phyloP scores from a whole-genome alignment of 208 protist genomes.

The Trypanosoma cruzi region DNA sequence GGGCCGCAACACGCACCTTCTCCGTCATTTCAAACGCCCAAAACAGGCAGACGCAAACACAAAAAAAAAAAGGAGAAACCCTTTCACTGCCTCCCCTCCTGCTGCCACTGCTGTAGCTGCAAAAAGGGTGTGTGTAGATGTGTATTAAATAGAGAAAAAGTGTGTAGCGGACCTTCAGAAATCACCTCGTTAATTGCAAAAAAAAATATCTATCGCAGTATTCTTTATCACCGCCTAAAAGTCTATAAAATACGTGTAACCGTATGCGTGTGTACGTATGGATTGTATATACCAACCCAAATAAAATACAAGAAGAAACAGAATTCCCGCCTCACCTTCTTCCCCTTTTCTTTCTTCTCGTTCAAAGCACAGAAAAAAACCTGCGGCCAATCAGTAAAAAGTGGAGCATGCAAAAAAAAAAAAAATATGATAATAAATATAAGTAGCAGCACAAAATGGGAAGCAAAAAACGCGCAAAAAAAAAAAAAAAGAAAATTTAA shows the following conservation, averaged over 20 bases:
- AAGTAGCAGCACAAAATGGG: not conserved
- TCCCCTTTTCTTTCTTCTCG: too few species aligned
- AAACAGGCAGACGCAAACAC: not conserved
- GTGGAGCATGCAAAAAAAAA: not conserved
- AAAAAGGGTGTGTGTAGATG: not conserved
- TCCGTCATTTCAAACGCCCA: conserved; percentile 34
- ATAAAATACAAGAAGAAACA: too few species aligned
- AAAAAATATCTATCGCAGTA: too few species aligned
- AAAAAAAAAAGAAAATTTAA: conserved; percentile 1
- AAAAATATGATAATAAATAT: not conserved
- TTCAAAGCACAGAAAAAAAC: not conserved
- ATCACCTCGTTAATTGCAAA: too few species aligned
- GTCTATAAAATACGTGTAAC: too few species aligned
- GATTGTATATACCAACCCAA: too few species aligned
- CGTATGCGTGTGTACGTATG: too few species aligned
- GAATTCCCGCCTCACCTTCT: too few species aligned
- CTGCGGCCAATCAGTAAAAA: not conserved
- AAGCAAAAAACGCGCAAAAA: not conserved
- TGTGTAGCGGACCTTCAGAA: too few species aligned
- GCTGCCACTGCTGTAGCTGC: not conserved
- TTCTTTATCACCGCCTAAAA: too few species aligned
- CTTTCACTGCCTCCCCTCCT: not conserved
- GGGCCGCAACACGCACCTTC: conserved; percentile 78
- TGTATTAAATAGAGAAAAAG: too few species aligned
- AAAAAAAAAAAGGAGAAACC: conserved; percentile 1